Percentiles rank a stretch among this genome's conserved stretches.
These are phyloP conservation scores for Cutaneotrichosporon cavernicola DNA, from an alignment of 1,284 basidiomycete genomes.

Conservation along the genomic window DNA sequence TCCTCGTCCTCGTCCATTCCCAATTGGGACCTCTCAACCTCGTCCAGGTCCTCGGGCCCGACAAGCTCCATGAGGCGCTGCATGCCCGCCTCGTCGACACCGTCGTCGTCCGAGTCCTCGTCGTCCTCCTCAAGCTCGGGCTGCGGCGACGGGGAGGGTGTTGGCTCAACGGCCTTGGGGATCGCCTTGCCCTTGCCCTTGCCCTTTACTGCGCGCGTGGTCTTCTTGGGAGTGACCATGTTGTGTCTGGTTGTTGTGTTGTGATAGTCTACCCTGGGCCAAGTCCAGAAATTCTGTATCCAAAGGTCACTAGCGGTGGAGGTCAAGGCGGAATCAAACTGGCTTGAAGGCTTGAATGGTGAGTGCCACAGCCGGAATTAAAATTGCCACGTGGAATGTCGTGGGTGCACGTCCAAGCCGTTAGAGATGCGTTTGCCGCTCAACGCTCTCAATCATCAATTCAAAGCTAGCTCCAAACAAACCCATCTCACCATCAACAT, in stretches of 20 bases:
- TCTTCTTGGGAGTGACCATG: constrained; percentile 46
- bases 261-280: neutral
- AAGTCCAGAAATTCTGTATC: neutral
- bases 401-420: constrained; percentile 1
- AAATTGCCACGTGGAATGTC: constrained; percentile 5
- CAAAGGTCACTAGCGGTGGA: constrained; percentile 12
- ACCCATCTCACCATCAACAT: neutral
- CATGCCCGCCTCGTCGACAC: constrained; percentile 79
- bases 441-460: neutral
- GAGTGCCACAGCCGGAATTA: constrained; percentile 13
- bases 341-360: neutral
- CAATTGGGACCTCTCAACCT: constrained; percentile 38
- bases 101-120: constrained; percentile 73
- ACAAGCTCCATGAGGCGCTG: constrained; percentile 64
- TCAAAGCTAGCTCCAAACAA: neutral
- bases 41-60: constrained; percentile 56
- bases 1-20: constrained; percentile 63
- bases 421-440: neutral
- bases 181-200: constrained; percentile 29
- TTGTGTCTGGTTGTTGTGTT: constrained; percentile 14
- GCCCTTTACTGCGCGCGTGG: constrained; percentile 26
- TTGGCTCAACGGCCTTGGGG: constrained; percentile 20
- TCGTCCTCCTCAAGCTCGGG: constrained; percentile 28
- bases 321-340: constrained; percentile 12
- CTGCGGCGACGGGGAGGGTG: constrained; percentile 16